Conservation (phyloP, 2,329 filamentous ascomycete genomes). For the Xylariaceae sp. region DNA sequence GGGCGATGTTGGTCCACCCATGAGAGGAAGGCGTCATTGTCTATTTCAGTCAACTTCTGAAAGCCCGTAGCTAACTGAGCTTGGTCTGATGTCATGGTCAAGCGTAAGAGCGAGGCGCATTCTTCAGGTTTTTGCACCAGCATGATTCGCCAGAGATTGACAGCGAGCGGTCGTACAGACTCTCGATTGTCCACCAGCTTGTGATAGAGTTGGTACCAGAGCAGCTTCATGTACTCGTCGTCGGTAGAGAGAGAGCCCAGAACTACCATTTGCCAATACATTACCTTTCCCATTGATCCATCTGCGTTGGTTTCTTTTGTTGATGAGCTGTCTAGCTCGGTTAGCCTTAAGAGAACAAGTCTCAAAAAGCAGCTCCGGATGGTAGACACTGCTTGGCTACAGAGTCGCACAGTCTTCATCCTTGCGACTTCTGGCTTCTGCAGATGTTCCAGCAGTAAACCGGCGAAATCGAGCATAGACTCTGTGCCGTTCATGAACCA, state of each 20-base stretch:
- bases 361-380: conserved; percentile 77
- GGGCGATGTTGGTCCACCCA: conserved; percentile 84
- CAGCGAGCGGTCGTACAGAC: conserved; percentile 70
- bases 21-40: conserved; percentile 80
- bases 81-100: conserved; percentile 69
- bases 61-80: conserved; percentile 72
- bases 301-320: conserved; percentile 61
- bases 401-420: conserved; percentile 87
- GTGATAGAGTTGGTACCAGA: conserved; percentile 91
- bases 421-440: conserved; percentile 78
- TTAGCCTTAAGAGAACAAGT: conserved; percentile 76
- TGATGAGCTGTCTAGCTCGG: conserved; percentile 71
- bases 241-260: conserved; percentile 75
- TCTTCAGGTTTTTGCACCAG: conserved; percentile 91
- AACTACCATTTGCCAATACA: conserved; percentile 94
- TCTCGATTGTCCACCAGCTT: conserved; percentile 73
- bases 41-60: conserved; percentile 78
- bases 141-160: conserved; percentile 85
- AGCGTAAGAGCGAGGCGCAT: conserved; percentile 68
- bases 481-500: conserved; percentile 93
- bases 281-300: conserved; percentile 76
- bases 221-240: conserved; percentile 76
- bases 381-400: conserved; percentile 74
- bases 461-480: conserved; percentile 79
- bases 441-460: conserved; percentile 81